Conservation (phyloP, 2,329 filamentous ascomycete species). For the Paraconiothyrium sp. region DNA sequence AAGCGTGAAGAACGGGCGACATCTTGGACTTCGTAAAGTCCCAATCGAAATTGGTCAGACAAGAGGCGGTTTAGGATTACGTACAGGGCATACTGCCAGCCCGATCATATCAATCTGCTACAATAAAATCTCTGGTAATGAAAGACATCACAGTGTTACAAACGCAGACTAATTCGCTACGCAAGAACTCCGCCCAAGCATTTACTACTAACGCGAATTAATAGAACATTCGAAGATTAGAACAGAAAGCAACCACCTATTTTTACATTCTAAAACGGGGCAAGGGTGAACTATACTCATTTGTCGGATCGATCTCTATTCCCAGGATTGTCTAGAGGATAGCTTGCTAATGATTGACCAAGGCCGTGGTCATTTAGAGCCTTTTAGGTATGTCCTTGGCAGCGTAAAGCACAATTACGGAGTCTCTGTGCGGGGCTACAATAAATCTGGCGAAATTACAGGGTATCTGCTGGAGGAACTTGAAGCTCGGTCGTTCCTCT, state of each 20-base stretch:
- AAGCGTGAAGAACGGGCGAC: too few relatives aligned
- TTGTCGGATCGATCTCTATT: slow-evolving; percentile 25
- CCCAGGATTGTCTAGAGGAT: slow-evolving; percentile 18
- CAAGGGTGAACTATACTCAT: slow-evolving; percentile 28
- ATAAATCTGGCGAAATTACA: neutral
- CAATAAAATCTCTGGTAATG: too few relatives aligned
- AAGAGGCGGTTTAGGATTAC: too few relatives aligned
- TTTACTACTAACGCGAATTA: neutral
- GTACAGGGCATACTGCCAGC: too few relatives aligned
- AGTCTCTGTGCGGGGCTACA: slow-evolving; percentile 19
- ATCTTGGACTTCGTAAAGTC: too few relatives aligned
- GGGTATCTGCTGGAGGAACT: slow-evolving; percentile 17
- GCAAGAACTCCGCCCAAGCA: slow-evolving; percentile 11
- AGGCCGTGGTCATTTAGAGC: slow-evolving; percentile 10
- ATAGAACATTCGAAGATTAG: slow-evolving; percentile 1
- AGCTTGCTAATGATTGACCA: slow-evolving; percentile 20
- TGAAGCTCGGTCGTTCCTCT: slow-evolving; percentile 14
- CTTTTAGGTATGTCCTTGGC: slow-evolving; percentile 11
- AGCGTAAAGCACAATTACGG: slow-evolving; percentile 14
- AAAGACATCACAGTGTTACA: slow-evolving; percentile 6
- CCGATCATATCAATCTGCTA: too few relatives aligned
- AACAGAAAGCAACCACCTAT: neutral
- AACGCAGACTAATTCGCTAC: slow-evolving; percentile 9
- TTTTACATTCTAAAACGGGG: slow-evolving; percentile 12
- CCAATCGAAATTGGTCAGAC: too few relatives aligned